Conservation (phyloP, 371 early-diverging fungal species). For the Haplosporangium sp. region DNA sequence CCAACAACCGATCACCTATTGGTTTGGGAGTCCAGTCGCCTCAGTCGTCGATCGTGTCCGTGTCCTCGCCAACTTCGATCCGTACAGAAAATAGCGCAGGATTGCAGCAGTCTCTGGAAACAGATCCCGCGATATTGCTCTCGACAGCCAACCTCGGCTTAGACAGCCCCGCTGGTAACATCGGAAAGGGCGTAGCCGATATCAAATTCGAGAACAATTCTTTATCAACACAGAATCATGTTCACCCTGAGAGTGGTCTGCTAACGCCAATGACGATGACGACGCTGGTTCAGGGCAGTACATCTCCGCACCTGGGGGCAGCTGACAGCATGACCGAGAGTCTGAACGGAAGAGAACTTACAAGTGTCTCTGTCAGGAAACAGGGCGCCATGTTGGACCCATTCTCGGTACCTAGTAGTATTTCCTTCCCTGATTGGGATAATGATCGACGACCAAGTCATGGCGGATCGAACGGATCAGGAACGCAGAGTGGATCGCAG, state of each 20-base stretch:
- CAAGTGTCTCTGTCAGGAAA: neutral
- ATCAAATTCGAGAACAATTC: neutral
- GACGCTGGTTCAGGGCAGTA: slow-evolving; percentile 12
- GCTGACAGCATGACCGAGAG: neutral
- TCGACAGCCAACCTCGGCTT: slow-evolving; percentile 12
- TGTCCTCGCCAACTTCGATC: neutral
- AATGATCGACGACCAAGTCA: slow-evolving; percentile 14
- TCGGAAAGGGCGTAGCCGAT: neutral
- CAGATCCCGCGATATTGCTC: slow-evolving; percentile 20
- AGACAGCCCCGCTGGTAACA: neutral
- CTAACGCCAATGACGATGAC: slow-evolving; percentile 39
- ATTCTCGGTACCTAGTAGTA: slow-evolving; percentile 53
- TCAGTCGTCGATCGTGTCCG: neutral
- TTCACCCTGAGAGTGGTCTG: neutral
- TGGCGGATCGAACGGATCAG: neutral
- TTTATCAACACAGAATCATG: neutral
- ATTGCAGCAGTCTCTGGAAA: slow-evolving; percentile 1
- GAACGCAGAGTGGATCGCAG: neutral
- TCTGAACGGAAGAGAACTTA: neutral
- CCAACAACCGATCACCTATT: neutral
- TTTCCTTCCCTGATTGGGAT: slow-evolving; percentile 26
- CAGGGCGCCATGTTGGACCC: slow-evolving; percentile 48
- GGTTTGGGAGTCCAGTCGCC: neutral
- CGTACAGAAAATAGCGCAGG: neutral
- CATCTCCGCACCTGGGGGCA: neutral